Percentiles rank a stretch among this genome's conserved stretches.
Conservation (phyloP, 805 yeast genomes). For the Saturnispora sanitii region DNA sequence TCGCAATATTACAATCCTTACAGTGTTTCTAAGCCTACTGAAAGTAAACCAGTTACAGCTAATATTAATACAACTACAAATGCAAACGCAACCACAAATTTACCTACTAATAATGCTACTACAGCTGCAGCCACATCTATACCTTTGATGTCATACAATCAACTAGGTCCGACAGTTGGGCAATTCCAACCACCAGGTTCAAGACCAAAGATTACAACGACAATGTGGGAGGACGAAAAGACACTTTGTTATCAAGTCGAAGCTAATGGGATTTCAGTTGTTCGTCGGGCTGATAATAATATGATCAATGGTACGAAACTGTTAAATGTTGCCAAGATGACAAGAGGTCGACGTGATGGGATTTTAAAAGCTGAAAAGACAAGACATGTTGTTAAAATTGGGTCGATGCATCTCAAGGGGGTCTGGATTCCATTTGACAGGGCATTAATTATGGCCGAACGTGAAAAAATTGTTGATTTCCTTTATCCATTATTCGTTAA, state of each 20-base stretch:
- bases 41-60: too few relatives aligned
- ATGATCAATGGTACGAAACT: slow-evolving; percentile 66
- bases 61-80: too few relatives aligned
- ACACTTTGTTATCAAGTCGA: slow-evolving; percentile 66
- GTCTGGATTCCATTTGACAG: slow-evolving; percentile 72
- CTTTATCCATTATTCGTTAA: slow-evolving; percentile 53
- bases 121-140: neutral
- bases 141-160: slow-evolving; percentile 7
- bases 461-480: slow-evolving; percentile 52
- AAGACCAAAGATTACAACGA: slow-evolving; percentile 55
- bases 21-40: too few relatives aligned
- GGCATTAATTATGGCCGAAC: slow-evolving; percentile 58
- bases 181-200: slow-evolving; percentile 33
- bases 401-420: slow-evolving; percentile 67
- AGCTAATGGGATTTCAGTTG: slow-evolving; percentile 57
- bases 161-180: slow-evolving; percentile 26
- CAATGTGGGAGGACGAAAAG: slow-evolving; percentile 71
- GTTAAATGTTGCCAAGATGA: slow-evolving; percentile 62
- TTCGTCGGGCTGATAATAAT: slow-evolving; percentile 60
- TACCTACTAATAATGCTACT: neutral
- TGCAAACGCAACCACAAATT: slow-evolving; percentile 8
- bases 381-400: slow-evolving; percentile 61
- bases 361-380: slow-evolving; percentile 57
- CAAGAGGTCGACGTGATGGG: slow-evolving; percentile 65
- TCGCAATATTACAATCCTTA: too few relatives aligned